Evolutionary conservation across 2,329 filamentous ascomycete species (phyloP).

Genomic region (Arthrinium phaeospermum): DNA sequence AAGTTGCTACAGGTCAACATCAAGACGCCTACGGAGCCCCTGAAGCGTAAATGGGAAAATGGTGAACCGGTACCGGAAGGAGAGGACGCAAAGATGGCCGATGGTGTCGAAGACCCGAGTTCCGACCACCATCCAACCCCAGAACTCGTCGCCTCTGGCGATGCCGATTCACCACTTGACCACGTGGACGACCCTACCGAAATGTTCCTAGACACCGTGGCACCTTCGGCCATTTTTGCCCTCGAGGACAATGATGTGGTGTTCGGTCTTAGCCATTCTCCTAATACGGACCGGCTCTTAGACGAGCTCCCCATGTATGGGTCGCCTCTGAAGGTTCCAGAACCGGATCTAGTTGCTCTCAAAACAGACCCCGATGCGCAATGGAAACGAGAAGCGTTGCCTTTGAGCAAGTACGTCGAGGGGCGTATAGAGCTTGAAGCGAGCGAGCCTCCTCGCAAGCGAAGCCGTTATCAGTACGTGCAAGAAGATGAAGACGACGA

Average conservation of each 20-base stretch:
- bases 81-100: slow-evolving; percentile 38
- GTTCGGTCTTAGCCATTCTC: slow-evolving; percentile 76
- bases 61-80: slow-evolving; percentile 8
- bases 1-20: slow-evolving; percentile 71
- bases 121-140: slow-evolving; percentile 63
- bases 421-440: slow-evolving; percentile 76
- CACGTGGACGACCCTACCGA: slow-evolving; percentile 46
- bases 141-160: slow-evolving; percentile 69
- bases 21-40: slow-evolving; percentile 49
- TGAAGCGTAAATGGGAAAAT: slow-evolving; percentile 24
- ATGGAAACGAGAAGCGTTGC: slow-evolving; percentile 79
- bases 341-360: slow-evolving; percentile 60
- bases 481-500: slow-evolving; percentile 69
- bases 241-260: slow-evolving; percentile 82
- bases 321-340: slow-evolving; percentile 63
- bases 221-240: slow-evolving; percentile 82
- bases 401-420: slow-evolving; percentile 85
- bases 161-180: slow-evolving; percentile 61
- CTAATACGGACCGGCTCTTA: slow-evolving; percentile 76
- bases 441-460: slow-evolving; percentile 72
- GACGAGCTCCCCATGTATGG: slow-evolving; percentile 83
- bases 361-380: slow-evolving; percentile 70
- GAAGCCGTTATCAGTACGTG: slow-evolving; percentile 81
- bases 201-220: slow-evolving; percentile 50
- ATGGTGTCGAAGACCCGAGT: slow-evolving; percentile 38